Evolutionary conservation across 169 alveolate species (phyloP).

Genomic region (Amoebophrya sp.): DNA sequence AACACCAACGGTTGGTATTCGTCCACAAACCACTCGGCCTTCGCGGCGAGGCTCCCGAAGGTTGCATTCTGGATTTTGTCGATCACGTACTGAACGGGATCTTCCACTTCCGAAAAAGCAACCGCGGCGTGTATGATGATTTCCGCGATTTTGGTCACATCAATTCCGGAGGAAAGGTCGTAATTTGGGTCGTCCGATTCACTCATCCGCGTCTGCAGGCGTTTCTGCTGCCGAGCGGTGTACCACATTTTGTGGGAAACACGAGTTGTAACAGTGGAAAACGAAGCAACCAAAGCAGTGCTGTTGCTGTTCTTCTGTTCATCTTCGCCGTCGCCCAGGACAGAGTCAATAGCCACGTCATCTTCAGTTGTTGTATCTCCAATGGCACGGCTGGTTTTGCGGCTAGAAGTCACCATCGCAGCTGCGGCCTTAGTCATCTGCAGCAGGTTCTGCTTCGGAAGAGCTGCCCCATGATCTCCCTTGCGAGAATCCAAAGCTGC

Average conservation of each 20-base stretch:
- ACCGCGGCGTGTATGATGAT: neutral
- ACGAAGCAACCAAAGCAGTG: neutral
- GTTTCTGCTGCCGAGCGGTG: constrained; percentile 3
- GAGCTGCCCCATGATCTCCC: neutral
- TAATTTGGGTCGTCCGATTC: neutral
- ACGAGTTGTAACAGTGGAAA: neutral
- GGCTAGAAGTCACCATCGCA: neutral
- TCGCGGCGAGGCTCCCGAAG: neutral
- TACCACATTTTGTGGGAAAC: neutral
- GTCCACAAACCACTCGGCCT: neutral
- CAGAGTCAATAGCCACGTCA: neutral
- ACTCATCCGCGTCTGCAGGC: neutral
- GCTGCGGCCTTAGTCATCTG: neutral
- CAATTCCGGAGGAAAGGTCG: neutral
- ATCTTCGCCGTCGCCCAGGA: neutral
- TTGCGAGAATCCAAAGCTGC: neutral
- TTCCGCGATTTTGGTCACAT: neutral
- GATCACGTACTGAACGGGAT: neutral
- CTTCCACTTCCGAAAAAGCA: neutral
- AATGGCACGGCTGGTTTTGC: neutral
- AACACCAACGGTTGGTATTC: neutral
- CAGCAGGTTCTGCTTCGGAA: neutral
- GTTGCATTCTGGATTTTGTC: neutral
- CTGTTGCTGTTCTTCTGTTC: neutral
- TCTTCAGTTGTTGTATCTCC: neutral